Conservation (phyloP, 495 filamentous ascomycete species). For the Penicillium waksmanii region DNA sequence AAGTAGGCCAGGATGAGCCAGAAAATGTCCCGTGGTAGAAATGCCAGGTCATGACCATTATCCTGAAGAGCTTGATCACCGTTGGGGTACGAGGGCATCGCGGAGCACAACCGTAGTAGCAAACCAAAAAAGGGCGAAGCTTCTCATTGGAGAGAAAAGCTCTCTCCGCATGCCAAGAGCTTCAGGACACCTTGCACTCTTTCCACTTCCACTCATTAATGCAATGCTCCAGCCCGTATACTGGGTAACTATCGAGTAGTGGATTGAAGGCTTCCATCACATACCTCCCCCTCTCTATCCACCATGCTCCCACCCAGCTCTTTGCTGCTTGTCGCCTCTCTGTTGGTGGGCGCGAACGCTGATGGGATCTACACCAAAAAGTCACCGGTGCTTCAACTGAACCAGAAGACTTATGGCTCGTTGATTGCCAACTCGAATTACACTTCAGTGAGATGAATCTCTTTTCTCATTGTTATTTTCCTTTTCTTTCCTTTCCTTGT, state of each 20-base stretch:
- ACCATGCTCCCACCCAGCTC: slow-evolving; percentile 28
- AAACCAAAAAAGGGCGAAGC: slow-evolving; percentile 8
- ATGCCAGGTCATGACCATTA: slow-evolving; percentile 27
- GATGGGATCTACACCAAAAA: slow-evolving; percentile 81
- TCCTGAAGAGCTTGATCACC: slow-evolving; percentile 2
- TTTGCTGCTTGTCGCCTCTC: slow-evolving; percentile 50
- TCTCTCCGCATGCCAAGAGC: slow-evolving; percentile 48
- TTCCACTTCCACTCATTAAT: slow-evolving; percentile 2
- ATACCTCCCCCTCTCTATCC: slow-evolving; percentile 20
- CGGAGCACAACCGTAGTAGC: slow-evolving; percentile 8
- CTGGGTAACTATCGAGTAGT: not conserved
- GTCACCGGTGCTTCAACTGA: slow-evolving; percentile 84
- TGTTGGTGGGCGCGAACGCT: slow-evolving; percentile 64
- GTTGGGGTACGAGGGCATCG: slow-evolving; percentile 9
- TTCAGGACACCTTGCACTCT: slow-evolving; percentile 52
- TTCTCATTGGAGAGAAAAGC: slow-evolving; percentile 19
- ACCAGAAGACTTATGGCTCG: slow-evolving; percentile 80
- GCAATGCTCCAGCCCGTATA: no score
- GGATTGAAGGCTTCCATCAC: not conserved
- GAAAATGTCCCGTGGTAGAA: slow-evolving; percentile 48
- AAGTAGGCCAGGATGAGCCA: slow-evolving; percentile 48
- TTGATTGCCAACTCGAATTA: slow-evolving; percentile 88
- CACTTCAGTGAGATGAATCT: slow-evolving; percentile 70
- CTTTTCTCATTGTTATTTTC: not conserved
- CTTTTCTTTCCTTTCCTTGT: not conserved